phyloP scores from a whole-genome alignment of 2,329 filamentous ascomycete genomes.

The Pseudopyricularia javanii region DNA sequence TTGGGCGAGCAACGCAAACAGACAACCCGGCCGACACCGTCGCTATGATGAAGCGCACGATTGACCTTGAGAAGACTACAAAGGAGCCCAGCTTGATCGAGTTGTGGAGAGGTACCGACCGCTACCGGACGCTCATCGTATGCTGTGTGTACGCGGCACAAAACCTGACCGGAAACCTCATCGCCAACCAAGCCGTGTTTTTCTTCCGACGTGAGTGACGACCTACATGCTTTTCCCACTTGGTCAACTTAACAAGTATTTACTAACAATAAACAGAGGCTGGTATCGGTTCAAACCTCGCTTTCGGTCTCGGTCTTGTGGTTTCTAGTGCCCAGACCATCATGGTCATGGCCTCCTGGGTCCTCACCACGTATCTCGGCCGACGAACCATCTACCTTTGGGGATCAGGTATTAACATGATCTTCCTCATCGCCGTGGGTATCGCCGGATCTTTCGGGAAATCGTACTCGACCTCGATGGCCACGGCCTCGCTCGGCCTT shows the following conservation, averaged over 20 bases:
- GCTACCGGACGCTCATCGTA: slow-evolving; percentile 41
- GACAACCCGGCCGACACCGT: slow-evolving; percentile 35
- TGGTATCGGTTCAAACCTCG: slow-evolving; percentile 21
- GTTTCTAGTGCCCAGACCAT: slow-evolving; percentile 31
- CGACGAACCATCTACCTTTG: slow-evolving; percentile 8
- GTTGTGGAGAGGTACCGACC: slow-evolving; percentile 34
- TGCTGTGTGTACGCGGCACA: slow-evolving; percentile 19
- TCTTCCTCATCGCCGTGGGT: slow-evolving; percentile 11
- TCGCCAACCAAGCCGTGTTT: slow-evolving; percentile 19
- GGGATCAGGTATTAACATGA: slow-evolving; percentile 6
- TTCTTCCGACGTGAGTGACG: slow-evolving; percentile 14
- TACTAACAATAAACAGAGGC: slow-evolving; percentile 19
- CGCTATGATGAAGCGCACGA: slow-evolving; percentile 44
- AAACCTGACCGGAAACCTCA: slow-evolving; percentile 18
- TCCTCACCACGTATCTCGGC: slow-evolving; percentile 6
- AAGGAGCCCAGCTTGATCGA: slow-evolving; percentile 35
- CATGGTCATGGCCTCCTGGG: slow-evolving; percentile 4
- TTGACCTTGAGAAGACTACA: slow-evolving; percentile 39
- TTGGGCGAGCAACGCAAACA: slow-evolving; percentile 27
- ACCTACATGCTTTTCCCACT: not conserved
- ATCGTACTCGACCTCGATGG: slow-evolving; percentile 10
- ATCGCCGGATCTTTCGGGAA: slow-evolving; percentile 11
- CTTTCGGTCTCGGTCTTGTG: slow-evolving; percentile 52
- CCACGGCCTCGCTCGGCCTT: slow-evolving; percentile 6
- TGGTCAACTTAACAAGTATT: slow-evolving; percentile 15